phyloP scores from a whole-genome alignment of 192 early-diverging fungal species.

The Diversispora eburnea region DNA sequence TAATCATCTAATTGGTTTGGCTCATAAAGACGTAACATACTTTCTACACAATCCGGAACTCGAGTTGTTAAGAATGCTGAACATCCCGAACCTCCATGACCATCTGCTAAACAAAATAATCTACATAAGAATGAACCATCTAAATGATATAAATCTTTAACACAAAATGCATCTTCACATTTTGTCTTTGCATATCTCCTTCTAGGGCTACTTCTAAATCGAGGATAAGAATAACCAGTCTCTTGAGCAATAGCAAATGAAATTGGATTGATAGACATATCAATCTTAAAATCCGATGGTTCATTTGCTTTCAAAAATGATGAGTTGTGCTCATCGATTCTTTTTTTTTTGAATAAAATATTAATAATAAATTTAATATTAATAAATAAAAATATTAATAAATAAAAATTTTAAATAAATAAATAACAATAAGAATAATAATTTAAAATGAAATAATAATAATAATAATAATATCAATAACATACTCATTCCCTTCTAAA shows the following conservation, averaged over 20 bases:
- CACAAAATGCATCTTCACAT: constrained; percentile 54
- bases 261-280: constrained; percentile 41
- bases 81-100: constrained; percentile 55
- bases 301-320: constrained; percentile 20
- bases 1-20: constrained; percentile 33
- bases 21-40: constrained; percentile 43
- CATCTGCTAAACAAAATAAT: constrained; percentile 54
- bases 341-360: not conserved
- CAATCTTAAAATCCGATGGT: constrained; percentile 36
- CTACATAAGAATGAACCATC: constrained; percentile 37
- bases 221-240: constrained; percentile 57
- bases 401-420: too few species aligned
- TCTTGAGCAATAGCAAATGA: constrained; percentile 53
- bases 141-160: constrained; percentile 42
- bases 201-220: constrained; percentile 42
- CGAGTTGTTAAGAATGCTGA: constrained; percentile 49
- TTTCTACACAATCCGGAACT: constrained; percentile 45
- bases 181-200: constrained; percentile 44
- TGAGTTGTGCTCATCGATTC: not conserved
- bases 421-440: too few species aligned
- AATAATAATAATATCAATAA: too few species aligned
- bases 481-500: too few species aligned
- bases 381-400: too few species aligned
- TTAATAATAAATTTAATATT: too few species aligned
- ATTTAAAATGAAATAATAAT: too few species aligned